Conservation (phyloP, 2,329 filamentous ascomycete species). For the Emmonsiellopsis sp. region DNA sequence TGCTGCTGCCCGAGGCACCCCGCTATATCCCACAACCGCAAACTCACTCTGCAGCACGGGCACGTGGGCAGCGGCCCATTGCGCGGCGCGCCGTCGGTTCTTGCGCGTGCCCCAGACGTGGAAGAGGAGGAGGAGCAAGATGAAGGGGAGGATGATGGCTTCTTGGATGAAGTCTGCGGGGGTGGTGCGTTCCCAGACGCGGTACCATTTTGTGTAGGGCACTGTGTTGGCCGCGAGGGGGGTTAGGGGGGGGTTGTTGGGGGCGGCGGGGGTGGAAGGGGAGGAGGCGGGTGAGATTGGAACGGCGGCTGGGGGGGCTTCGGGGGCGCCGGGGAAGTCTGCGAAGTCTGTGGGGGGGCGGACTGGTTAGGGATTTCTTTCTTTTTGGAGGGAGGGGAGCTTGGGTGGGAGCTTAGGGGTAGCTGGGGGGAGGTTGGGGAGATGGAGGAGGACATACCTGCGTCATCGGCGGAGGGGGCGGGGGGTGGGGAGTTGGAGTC, state of each 20-base stretch:
- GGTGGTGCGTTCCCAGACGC: conserved; percentile 82
- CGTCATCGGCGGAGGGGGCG: conserved; percentile 13
- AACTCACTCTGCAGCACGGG: conserved; percentile 71
- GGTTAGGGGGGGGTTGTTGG: conserved; percentile 26
- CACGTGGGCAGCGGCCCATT: conserved; percentile 70
- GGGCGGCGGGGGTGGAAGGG: conserved; percentile 15
- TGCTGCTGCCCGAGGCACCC: conserved; percentile 36
- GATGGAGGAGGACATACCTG: conserved; percentile 12
- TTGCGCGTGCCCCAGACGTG: conserved; percentile 72
- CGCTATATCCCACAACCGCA: conserved; percentile 71
- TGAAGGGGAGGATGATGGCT: conserved; percentile 67
- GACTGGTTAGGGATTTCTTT: background rate
- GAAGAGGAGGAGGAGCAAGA: conserved; percentile 64
- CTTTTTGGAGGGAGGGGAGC: background rate
- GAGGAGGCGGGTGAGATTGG: conserved; percentile 1
- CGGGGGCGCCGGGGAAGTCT: conserved; percentile 76
- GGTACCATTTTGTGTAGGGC: conserved; percentile 93
- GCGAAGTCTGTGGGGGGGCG: conserved; percentile 62
- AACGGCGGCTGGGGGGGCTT: conserved; percentile 41
- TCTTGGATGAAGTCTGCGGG: conserved; percentile 80
- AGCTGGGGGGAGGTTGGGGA: background rate
- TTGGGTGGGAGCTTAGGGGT: background rate
- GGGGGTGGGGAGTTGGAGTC: conserved; percentile 14
- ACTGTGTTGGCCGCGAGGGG: conserved; percentile 42
- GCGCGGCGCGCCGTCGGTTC: conserved; percentile 71